Conservation (phyloP, 257 asterid genomes). For the Echites panduratus region DNA sequence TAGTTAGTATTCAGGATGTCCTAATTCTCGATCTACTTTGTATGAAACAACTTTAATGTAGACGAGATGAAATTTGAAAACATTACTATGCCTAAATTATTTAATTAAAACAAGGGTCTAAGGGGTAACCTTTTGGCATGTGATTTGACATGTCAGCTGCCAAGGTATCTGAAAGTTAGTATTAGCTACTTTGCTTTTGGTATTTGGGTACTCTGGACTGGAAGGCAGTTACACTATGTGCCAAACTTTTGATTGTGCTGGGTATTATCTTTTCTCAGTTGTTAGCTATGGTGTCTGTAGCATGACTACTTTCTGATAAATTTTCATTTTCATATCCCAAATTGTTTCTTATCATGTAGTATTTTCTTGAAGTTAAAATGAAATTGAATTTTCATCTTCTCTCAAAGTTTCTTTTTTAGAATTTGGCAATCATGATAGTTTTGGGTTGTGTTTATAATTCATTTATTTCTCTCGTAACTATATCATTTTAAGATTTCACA, state of each 20-base stretch:
- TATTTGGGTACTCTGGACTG: not conserved
- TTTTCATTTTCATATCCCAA: not conserved
- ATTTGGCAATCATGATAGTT: not conserved
- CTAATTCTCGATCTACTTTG: not conserved
- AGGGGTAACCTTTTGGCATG: not conserved
- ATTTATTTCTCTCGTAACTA: not conserved
- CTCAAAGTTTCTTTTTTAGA: not conserved
- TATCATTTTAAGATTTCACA: not conserved
- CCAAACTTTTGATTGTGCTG: not conserved
- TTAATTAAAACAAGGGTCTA: not conserved
- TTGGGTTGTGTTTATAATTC: not conserved
- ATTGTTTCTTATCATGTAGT: not conserved
- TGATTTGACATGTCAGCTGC: not conserved
- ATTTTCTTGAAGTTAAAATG: too few species aligned
- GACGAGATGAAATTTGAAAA: not conserved
- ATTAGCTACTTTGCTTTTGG: not conserved
- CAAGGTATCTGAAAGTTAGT: not conserved
- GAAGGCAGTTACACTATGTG: not conserved
- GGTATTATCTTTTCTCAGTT: not conserved
- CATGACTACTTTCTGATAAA: not conserved
- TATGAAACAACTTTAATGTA: not conserved
- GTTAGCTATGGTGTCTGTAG: not conserved
- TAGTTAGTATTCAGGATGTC: not conserved
- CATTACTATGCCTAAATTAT: not conserved
- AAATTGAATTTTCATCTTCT: not conserved